Evolutionary conservation across 768 basidiomycete genomes (phyloP).

Genomic region (Pleurotus giganteus): DNA sequence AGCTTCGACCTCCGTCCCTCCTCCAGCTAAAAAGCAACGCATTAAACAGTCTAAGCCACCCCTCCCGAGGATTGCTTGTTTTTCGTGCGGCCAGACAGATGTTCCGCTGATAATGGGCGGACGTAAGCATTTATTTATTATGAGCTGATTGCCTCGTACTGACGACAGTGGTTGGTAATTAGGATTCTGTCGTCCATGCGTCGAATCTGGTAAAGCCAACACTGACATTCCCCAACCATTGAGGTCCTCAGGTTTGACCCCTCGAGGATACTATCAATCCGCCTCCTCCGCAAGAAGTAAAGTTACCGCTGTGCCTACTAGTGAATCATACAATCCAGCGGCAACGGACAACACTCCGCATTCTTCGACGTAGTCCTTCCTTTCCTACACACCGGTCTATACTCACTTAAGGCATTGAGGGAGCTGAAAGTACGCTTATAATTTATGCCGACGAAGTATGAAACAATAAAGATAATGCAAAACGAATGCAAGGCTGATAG

Average conservation of each 20-base stretch:
- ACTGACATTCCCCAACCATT: conserved; percentile 23
- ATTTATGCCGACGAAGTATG: conserved; percentile 1
- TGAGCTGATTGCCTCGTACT: neutral
- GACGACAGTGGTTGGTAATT: neutral
- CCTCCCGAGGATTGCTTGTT: conserved; percentile 51
- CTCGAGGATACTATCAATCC: neutral
- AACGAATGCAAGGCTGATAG: conserved; percentile 2
- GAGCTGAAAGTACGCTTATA: conserved; percentile 2
- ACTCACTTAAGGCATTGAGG: no score
- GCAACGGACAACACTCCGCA: no score
- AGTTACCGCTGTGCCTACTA: neutral
- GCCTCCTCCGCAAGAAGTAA: neutral
- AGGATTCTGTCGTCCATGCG: conserved; percentile 74
- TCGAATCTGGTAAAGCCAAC: conserved; percentile 48
- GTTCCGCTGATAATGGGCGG: conserved; percentile 78
- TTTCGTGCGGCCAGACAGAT: conserved; percentile 60
- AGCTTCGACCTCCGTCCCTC: conserved; percentile 6
- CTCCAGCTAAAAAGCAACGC: conserved; percentile 40
- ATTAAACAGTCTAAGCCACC: conserved; percentile 25
- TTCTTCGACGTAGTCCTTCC: no score
- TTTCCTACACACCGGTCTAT: no score
- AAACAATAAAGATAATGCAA: conserved; percentile 10
- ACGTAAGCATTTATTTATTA: conserved; percentile 46
- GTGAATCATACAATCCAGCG: neutral
- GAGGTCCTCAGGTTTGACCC: neutral